Base-by-base conservation (phyloP, 2,329 filamentous ascomycete species). In the Aspergillus aculeatinus region DNA sequence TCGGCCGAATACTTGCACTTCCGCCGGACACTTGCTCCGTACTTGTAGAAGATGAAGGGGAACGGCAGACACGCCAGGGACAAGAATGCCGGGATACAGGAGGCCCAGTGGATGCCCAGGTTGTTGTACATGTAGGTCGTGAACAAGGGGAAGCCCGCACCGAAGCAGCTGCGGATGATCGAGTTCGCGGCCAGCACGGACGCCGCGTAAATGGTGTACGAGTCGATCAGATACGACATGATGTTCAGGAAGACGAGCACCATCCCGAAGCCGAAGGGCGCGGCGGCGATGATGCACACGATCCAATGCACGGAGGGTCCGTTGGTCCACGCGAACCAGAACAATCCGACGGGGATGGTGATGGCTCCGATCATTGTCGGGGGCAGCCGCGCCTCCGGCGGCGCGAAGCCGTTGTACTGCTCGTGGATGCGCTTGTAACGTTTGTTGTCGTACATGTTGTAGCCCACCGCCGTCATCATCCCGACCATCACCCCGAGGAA, bases 71-170 rank as follows among this genome's bases (percentile, higher is more conserved):
- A 75, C 0, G 68, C 70, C 11, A 77, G 56, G 3, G 74, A 76
- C 33, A 79, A 57, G 52, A 79, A 79, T 0, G 66, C 78, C 1
- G 74, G 76, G 6, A 79, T 66, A 23, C 66, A 74, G 2, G 69
- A 74, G 2, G 74, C 78, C 78, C 76, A 80, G 47, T 76, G 74
- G 5, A 79, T 75, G 1, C 78, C 77, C 4, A 80, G 64, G 4
- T 67, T 66, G 1, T 68, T 33, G 59, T 79, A 81, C 72, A 81
- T 72, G 11, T 74, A 64, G 0, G 63, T 69, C 0, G 77, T 78
- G 67, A 80, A 79, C 11, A 80, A 67, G 1, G 78, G 78, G 51
- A 80, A 79, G 0, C 68, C 74, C 0, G 77, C 74, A n/a, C 76
- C 78, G 33, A 76, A 75, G 12, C 77, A 64, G 9, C 75, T 76